Evolutionary conservation across 208 protist genomes (phyloP).

Genomic region (Wallacemonas sp.): DNA sequence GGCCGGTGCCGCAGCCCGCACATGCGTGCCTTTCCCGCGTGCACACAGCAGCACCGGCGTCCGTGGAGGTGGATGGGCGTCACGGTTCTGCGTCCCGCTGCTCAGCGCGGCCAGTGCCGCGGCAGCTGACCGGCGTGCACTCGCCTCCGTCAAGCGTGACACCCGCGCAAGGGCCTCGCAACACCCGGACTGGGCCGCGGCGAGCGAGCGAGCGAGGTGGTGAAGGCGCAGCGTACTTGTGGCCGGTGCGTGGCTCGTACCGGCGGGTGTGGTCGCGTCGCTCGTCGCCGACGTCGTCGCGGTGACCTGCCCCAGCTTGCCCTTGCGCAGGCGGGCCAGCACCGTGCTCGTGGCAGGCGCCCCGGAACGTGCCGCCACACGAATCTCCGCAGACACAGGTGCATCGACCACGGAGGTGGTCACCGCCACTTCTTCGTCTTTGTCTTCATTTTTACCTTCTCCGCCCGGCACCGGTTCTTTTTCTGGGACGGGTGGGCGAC

Average conservation of each 20-base stretch:
- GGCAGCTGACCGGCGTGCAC: background rate
- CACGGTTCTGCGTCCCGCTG: background rate
- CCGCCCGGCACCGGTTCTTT: too few species aligned
- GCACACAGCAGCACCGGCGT: constrained; percentile 9
- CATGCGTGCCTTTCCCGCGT: background rate
- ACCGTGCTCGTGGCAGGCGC: constrained; percentile 3
- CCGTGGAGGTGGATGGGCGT: background rate
- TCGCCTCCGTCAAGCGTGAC: background rate
- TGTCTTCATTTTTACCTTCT: too few species aligned
- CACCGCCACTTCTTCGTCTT: too few species aligned
- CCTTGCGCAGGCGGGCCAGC: constrained; percentile 2
- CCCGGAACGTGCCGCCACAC: too few species aligned
- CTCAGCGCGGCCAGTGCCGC: background rate
- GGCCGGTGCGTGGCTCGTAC: too few species aligned
- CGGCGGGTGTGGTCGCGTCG: too few species aligned
- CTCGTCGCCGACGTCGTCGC: too few species aligned
- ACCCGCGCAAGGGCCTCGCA: background rate
- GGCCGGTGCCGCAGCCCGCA: background rate
- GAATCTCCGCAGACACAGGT: too few species aligned
- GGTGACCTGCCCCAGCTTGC: too few species aligned
- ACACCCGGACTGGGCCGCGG: background rate
- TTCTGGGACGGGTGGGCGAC: background rate
- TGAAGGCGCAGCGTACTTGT: background rate
- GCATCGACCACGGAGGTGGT: too few species aligned
- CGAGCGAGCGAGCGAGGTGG: background rate